Conservation (phyloP, 345 rosid genomes). For the Dipteronia sinensis region DNA sequence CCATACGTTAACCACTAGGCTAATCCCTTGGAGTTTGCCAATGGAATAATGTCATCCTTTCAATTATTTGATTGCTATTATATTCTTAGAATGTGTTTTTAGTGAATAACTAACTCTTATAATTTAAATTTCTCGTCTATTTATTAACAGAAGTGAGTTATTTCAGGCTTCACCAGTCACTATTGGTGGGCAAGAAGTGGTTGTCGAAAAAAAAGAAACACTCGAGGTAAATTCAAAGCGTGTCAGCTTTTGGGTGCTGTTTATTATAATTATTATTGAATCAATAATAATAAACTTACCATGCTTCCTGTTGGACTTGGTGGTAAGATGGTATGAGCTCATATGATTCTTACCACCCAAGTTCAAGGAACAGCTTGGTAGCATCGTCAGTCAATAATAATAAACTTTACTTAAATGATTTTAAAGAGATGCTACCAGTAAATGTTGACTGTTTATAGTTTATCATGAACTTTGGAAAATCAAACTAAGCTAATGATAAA, state of each 20-base stretch:
- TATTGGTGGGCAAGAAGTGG: conserved; percentile 59
- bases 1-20: no score
- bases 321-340: no score
- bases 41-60: neutral
- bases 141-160: neutral
- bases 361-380: no score
- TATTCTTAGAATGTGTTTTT: neutral
- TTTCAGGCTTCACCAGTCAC: conserved; percentile 76
- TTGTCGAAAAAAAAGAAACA: conserved; percentile 72
- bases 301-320: no score
- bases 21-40: neutral
- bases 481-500: conserved; percentile 1
- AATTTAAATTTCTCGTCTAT: neutral
- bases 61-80: neutral
- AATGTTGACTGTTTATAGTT: conserved; percentile 21
- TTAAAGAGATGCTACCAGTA: conserved; percentile 3
- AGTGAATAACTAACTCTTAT: neutral
- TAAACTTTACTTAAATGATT: conserved; percentile 28
- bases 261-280: neutral
- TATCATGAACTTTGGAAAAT: conserved; percentile 7
- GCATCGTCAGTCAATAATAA: conserved; percentile 31
- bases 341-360: no score
- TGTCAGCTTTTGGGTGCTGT: neutral
- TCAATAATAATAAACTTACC: conserved; percentile 28
- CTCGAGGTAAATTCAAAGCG: conserved; percentile 53